Evolutionary conservation across 2,329 filamentous ascomycete species (phyloP), one percentile per base, ranked within the genome.

Genomic region (Aotearoamyces nothofagi): DNA sequence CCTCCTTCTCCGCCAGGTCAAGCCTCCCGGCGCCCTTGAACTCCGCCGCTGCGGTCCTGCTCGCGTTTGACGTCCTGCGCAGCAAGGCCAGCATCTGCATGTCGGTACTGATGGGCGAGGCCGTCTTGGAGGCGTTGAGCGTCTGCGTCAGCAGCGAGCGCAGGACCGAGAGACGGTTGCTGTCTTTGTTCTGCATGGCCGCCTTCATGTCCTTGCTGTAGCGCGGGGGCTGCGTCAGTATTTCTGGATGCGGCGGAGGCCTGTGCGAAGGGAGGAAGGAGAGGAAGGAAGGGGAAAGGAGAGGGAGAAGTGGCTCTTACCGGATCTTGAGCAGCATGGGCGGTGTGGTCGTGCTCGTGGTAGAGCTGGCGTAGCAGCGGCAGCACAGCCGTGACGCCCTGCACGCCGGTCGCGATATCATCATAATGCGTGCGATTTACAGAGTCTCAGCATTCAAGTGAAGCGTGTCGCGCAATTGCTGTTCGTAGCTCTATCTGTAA

Each of bases 111-210:
- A 86, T 69, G n/a, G 80, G 79, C 22, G 57, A 60, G 22, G 63
- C 47, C 9, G 78, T 82, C 55, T 86, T 86, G 49, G 72, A 76
- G 17, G 77, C 73, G 52, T 84, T 86, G 41, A 75, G 72, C 36
- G 78, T 71, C 37, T 77, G 67, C 17, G 77, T 62, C 38, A 86
- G 63, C 36, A 86, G 56, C 22, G 63, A 52, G 40, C 80, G 76
- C 27, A 87, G 63, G 20, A 81, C 78, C 22, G 66, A 57, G 15
- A 86, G 67, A 3, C 76, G 70, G 15, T 68, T 57, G 15, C 60
- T 53, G 46, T 78, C 71, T 51, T 75, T 78, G 41, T 61, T 60
- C 33, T 64, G 63, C 72, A 78, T 77, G 27, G 73, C 71, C 7
- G 59, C 52, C 55, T 78, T 78, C 36, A 78, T 58, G 41, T 78